A percentile compares a stretch with the other conserved stretches of the same genome.
Conservation (phyloP, 1,284 basidiomycete species). For the Microbotryum silenes-acaulis region DNA sequence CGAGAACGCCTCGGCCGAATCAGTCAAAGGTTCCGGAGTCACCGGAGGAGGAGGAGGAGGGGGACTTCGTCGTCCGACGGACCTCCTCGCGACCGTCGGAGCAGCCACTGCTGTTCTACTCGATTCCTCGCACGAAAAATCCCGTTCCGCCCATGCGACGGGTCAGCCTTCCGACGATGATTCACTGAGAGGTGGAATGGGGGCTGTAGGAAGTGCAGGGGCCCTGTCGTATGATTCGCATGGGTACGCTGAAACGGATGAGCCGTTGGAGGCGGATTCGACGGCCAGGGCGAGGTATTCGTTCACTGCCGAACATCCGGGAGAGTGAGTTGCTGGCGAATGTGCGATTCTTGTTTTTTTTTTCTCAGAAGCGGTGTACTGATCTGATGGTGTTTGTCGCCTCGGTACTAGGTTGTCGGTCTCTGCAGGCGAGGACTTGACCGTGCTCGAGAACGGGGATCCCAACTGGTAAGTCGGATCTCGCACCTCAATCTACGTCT, state of each 20-base stretch:
- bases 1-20: conserved; percentile 8
- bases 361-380: too few species aligned
- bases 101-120: conserved; percentile 30
- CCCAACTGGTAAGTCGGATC: conserved; percentile 24
- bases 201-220: background rate
- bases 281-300: conserved; percentile 23
- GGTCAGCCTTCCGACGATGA: background rate
- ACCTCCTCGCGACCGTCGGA: conserved; percentile 28
- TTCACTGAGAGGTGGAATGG: too few species aligned
- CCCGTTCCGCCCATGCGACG: background rate
- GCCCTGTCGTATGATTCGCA: conserved; percentile 20
- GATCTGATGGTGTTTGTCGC: too few species aligned
- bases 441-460: conserved; percentile 25
- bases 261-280: conserved; percentile 6
- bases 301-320: conserved; percentile 29
- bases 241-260: conserved; percentile 13
- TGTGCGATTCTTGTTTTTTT: too few species aligned
- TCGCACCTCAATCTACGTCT: background rate
- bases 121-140: conserved; percentile 24
- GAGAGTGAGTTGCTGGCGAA: conserved; percentile 7
- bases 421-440: conserved; percentile 24
- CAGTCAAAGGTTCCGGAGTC: background rate
- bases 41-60: background rate
- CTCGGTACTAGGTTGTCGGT: conserved; percentile 6
- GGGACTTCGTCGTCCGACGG: conserved; percentile 13